Evolutionary conservation across 768 basidiomycete species (phyloP), one percentile per base, ranked within the genome.

Genomic region (Hericium erinaceus): DNA sequence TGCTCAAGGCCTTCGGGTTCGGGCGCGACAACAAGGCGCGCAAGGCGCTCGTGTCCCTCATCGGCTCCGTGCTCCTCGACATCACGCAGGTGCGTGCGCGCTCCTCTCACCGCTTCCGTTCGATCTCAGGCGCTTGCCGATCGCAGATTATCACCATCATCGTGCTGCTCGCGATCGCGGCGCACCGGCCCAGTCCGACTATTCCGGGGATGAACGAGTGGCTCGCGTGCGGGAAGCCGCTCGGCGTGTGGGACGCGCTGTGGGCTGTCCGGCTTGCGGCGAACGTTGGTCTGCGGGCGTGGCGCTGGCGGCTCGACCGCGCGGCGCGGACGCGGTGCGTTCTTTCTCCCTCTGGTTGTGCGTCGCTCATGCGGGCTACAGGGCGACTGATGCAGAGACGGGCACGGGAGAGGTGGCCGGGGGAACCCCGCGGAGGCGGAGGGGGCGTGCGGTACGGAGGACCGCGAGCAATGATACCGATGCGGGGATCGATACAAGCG

Each of bases 161-260:
- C 39, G 71, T 76, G 0, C 61, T 89, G 38, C 69, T 85, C 10
- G 74, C 72, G 8, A 68, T 79, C 38, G 76, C 80, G 6, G 76
- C 80, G 0, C 67, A 71, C 28, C 72, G 73, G 24, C 70, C 72
- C 60, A 85, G 80, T 60, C 80, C 79, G 2, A 73, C 68, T 0
- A 50, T 73, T 39, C 66, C 69, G 2, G 60, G 57, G 3, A 55
- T 72, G 41, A 77, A 74, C 51, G 86, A 89, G 70, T 85, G 85
- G 75, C 63, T 70, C 24, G 83, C 83, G 0, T 89, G 87, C 61
- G 74, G 74, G 48, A 76, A 81, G 16, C 86, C 87, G 8, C 67
- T 89, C 24, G 87, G 87, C 6, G 70, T 74, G 2, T 89, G 86
- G 87, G 78, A 83, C 54, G 74, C 76, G 39, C 70, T 89, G 4